These are phyloP conservation scores for Sporothrix inflata DNA, from an alignment of 2,329 filamentous ascomycete species.

Conservation along the genomic window DNA sequence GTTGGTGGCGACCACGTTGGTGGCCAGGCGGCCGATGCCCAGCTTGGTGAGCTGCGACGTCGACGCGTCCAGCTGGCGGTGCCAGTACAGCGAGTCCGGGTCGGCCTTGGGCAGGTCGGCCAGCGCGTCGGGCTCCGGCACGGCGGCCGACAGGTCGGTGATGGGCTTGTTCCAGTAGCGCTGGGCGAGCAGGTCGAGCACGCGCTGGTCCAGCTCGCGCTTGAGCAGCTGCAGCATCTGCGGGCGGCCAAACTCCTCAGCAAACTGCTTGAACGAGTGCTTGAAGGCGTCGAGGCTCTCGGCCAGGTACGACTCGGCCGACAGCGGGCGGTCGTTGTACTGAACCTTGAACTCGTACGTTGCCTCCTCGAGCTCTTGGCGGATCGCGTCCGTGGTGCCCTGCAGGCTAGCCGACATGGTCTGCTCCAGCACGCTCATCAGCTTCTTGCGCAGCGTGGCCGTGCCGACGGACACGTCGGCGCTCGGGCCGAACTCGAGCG, in stretches of 20 bases:
- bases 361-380: slow-evolving; percentile 92
- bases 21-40: slow-evolving; percentile 89
- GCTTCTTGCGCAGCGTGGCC: slow-evolving; percentile 83
- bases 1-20: slow-evolving; percentile 85
- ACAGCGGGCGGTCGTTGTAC: slow-evolving; percentile 94
- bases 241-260: slow-evolving; percentile 83
- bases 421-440: slow-evolving; percentile 95
- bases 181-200: slow-evolving; percentile 88
- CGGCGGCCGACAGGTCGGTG: slow-evolving; percentile 71
- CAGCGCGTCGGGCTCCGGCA: slow-evolving; percentile 71
- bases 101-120: slow-evolving; percentile 82
- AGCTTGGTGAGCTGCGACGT: slow-evolving; percentile 89
- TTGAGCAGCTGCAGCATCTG: slow-evolving; percentile 91
- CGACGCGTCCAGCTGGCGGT: slow-evolving; percentile 89
- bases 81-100: slow-evolving; percentile 86
- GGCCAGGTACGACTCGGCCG: slow-evolving; percentile 93
- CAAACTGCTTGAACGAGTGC: slow-evolving; percentile 94
- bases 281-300: slow-evolving; percentile 96
- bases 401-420: slow-evolving; percentile 95
- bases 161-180: slow-evolving; percentile 98
- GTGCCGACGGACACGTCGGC: slow-evolving; percentile 80
- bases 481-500: slow-evolving; percentile 74
- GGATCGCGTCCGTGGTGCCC: slow-evolving; percentile 87
- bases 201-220: slow-evolving; percentile 88
- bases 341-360: slow-evolving; percentile 99